A percentile compares a stretch with the other conserved stretches of the same genome.
Evolutionary conservation across 768 basidiomycete species (phyloP).

Genomic region (Leccinum obscurum): DNA sequence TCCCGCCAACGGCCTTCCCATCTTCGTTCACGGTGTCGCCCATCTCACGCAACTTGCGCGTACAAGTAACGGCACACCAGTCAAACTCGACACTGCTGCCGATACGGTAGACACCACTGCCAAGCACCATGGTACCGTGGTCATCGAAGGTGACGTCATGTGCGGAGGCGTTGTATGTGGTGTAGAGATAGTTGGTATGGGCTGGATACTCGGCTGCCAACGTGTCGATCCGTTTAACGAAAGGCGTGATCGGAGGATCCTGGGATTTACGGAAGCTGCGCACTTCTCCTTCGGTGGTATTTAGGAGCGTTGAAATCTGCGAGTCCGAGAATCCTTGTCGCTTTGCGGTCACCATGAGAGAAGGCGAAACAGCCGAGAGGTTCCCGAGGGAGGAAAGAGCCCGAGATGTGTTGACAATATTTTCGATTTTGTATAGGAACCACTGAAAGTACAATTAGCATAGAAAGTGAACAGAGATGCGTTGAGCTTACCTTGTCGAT

Average conservation of each 20-base stretch:
- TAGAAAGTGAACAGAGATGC: background rate
- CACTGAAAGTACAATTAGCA: constrained; percentile 50
- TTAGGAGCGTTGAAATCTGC: constrained; percentile 85
- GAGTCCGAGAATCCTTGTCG: constrained; percentile 92
- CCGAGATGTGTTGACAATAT: constrained; percentile 89
- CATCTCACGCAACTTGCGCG: constrained; percentile 86
- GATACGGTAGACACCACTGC: constrained; percentile 97
- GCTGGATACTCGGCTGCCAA: constrained; percentile 98
- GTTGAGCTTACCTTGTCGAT: constrained; percentile 77
- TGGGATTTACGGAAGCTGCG: constrained; percentile 85
- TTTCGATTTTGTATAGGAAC: constrained; percentile 99
- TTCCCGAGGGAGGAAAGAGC: constrained; percentile 69
- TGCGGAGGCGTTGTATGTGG: constrained; percentile 95
- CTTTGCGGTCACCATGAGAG: constrained; percentile 87
- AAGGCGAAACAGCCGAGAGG: constrained; percentile 65
- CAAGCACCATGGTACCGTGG: constrained; percentile 98
- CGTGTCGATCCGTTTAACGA: constrained; percentile 99
- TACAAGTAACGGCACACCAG: constrained; percentile 99
- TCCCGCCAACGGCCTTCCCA: constrained; percentile 42
- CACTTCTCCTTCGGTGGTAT: constrained; percentile 71
- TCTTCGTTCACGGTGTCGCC: constrained; percentile 42
- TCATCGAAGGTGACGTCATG: constrained; percentile 97
- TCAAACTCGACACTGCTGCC: constrained; percentile 99
- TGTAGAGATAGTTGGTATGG: constrained; percentile 98
- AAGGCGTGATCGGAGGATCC: constrained; percentile 75